Evolutionary conservation across 78 protist genomes (phyloP).

Genomic region (Anaeramoeba flamelloides): DNA sequence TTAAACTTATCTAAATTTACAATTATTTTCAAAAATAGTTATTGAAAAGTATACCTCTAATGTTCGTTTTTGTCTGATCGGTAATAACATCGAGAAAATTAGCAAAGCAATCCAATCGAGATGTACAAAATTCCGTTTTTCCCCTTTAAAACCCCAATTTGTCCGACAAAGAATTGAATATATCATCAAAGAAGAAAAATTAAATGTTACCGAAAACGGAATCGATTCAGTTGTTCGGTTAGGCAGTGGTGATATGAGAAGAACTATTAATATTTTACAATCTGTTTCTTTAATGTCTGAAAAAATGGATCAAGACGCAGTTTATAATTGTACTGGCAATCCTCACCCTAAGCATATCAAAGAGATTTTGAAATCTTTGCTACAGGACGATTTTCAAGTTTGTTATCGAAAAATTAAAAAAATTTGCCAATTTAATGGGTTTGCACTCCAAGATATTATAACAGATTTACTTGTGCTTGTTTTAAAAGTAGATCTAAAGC

Average conservation of each 20-base stretch:
- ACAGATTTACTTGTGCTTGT: neutral
- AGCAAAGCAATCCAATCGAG: slow-evolving; percentile 90
- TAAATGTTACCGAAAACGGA: neutral
- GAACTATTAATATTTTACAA: slow-evolving; percentile 7
- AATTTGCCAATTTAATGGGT: neutral
- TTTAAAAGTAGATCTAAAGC: neutral
- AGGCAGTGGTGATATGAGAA: slow-evolving; percentile 15
- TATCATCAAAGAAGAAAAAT: slow-evolving; percentile 48
- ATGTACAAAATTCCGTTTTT: slow-evolving; percentile 82
- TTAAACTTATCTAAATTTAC: no score
- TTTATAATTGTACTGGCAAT: slow-evolving; percentile 7
- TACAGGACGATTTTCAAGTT: neutral
- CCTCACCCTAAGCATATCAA: neutral
- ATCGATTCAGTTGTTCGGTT: neutral
- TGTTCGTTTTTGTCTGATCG: slow-evolving; percentile 84
- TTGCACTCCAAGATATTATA: neutral
- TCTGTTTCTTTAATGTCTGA: neutral
- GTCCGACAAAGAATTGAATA: slow-evolving; percentile 31
- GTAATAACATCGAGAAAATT: slow-evolving; percentile 82
- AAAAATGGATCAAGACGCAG: neutral
- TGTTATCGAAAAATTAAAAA: neutral
- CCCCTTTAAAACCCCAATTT: slow-evolving; percentile 45
- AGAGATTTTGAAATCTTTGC: neutral
- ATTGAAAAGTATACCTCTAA: slow-evolving; percentile 66
- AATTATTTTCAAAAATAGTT: no score